Evolutionary conservation across 2,329 filamentous ascomycete species (phyloP).

Genomic region (Colletotrichum zoysiae): DNA sequence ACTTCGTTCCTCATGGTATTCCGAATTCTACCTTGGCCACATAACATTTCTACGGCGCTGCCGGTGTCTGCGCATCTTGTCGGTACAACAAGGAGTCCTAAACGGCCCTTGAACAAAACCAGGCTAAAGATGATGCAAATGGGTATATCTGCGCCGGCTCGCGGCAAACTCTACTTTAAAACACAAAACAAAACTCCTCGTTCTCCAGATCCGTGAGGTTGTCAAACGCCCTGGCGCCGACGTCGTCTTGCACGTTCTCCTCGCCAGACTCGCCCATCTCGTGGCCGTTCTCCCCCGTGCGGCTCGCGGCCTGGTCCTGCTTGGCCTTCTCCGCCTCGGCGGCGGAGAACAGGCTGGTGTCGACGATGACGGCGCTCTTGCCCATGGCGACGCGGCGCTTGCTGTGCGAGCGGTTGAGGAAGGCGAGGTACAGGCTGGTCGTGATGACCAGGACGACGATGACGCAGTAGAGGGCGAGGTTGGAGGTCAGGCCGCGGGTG

Average conservation of each 20-base stretch:
- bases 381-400: slow-evolving; percentile 46
- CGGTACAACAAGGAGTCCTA: background rate
- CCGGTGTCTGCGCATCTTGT: background rate
- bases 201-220: slow-evolving; percentile 73
- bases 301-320: slow-evolving; percentile 40
- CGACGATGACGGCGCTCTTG: slow-evolving; percentile 64
- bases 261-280: slow-evolving; percentile 44
- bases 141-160: background rate
- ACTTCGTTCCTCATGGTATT: background rate
- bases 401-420: slow-evolving; percentile 65
- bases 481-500: slow-evolving; percentile 67
- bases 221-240: slow-evolving; percentile 63
- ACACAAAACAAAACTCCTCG: slow-evolving; percentile 74
- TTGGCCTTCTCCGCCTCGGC: slow-evolving; percentile 56
- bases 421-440: slow-evolving; percentile 53
- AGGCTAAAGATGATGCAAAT: background rate
- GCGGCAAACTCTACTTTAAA: background rate
- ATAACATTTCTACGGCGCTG: background rate
- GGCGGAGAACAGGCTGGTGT: slow-evolving; percentile 69
- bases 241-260: slow-evolving; percentile 44
- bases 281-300: slow-evolving; percentile 44
- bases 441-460: slow-evolving; percentile 61
- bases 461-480: slow-evolving; percentile 70
- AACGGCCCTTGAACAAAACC: background rate
- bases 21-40: background rate